phyloP scores from a whole-genome alignment of 345 rosid genomes.

The Physaria fendleri region DNA sequence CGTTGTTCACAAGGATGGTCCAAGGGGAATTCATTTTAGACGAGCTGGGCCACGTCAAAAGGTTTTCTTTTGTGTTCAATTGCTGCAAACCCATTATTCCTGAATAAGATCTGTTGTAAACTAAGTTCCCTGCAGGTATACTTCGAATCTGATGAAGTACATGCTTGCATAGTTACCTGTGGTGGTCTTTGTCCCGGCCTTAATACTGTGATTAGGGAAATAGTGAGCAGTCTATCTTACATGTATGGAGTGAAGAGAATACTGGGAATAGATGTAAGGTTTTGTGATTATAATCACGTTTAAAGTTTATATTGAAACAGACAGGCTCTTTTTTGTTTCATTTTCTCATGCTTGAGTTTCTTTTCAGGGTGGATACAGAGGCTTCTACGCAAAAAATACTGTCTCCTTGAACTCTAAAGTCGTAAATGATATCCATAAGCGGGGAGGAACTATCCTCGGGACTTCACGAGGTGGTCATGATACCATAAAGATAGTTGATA shows the following conservation, averaged over 20 bases:
- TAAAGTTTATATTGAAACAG: neutral
- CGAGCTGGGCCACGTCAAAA: conserved; percentile 91
- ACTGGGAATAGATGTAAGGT: conserved; percentile 73
- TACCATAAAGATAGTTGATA: conserved; percentile 50
- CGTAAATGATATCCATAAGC: conserved; percentile 73
- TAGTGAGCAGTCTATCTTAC: conserved; percentile 54
- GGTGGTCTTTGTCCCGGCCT: conserved; percentile 91
- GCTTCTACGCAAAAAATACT: conserved; percentile 71
- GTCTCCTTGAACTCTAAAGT: conserved; percentile 50
- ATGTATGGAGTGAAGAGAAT: conserved; percentile 80
- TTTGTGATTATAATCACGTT: neutral
- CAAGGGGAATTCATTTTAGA: conserved; percentile 76
- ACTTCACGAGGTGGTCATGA: conserved; percentile 83
- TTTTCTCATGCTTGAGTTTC: conserved; percentile 1
- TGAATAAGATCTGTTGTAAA: conserved; percentile 6
- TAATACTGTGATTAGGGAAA: conserved; percentile 74
- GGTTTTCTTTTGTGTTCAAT: conserved; percentile 29
- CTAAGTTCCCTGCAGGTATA: conserved; percentile 42
- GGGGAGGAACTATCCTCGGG: conserved; percentile 78
- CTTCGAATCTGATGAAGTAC: conserved; percentile 76
- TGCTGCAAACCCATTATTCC: neutral
- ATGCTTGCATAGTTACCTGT: conserved; percentile 77
- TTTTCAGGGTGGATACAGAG: conserved; percentile 73
- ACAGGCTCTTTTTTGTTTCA: neutral
- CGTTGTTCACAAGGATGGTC: conserved; percentile 64